Evolutionary conservation across 2,329 filamentous ascomycete genomes (phyloP).

Genomic region (Aspergillus arachidicola): DNA sequence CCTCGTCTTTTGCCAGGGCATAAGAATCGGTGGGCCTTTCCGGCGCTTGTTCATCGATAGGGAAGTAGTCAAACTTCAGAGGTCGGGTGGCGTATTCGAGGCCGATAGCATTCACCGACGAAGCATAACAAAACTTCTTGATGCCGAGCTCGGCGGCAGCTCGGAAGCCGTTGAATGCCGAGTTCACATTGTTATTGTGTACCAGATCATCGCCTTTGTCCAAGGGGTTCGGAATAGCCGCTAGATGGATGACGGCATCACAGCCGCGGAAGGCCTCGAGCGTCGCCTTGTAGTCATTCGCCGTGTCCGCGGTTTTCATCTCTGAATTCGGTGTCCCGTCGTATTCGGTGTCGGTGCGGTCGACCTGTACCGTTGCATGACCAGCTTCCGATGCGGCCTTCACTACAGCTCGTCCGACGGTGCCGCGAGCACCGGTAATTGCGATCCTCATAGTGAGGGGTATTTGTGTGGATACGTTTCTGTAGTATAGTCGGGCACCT

Average conservation of each 20-base stretch:
- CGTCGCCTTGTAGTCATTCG: conserved; percentile 35
- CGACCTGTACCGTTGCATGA: conserved; percentile 38
- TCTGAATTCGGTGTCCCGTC: conserved; percentile 36
- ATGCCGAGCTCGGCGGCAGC: conserved; percentile 40
- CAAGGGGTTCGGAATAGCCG: conserved; percentile 40
- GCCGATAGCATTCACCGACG: conserved; percentile 42
- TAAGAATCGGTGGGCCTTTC: conserved; percentile 39
- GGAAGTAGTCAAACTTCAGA: conserved; percentile 40
- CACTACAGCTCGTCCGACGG: conserved; percentile 33
- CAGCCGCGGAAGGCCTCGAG: conserved; percentile 37
- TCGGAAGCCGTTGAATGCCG: conserved; percentile 44
- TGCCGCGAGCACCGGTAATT: conserved; percentile 43
- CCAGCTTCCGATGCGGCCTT: conserved; percentile 35
- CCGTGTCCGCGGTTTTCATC: conserved; percentile 37
- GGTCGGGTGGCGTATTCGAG: conserved; percentile 41
- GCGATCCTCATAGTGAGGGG: conserved; percentile 40
- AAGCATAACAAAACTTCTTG: conserved; percentile 40
- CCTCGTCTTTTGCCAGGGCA: conserved; percentile 40
- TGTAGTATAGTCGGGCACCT: background rate
- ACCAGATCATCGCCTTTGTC: conserved; percentile 35
- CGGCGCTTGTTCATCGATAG: conserved; percentile 40
- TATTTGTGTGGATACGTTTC: background rate
- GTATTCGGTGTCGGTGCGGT: conserved; percentile 33
- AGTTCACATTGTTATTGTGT: conserved; percentile 42
- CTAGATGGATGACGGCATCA: conserved; percentile 44